phyloP scores from a whole-genome alignment of 305 asterid species.

The Fraxinus greggii region DNA sequence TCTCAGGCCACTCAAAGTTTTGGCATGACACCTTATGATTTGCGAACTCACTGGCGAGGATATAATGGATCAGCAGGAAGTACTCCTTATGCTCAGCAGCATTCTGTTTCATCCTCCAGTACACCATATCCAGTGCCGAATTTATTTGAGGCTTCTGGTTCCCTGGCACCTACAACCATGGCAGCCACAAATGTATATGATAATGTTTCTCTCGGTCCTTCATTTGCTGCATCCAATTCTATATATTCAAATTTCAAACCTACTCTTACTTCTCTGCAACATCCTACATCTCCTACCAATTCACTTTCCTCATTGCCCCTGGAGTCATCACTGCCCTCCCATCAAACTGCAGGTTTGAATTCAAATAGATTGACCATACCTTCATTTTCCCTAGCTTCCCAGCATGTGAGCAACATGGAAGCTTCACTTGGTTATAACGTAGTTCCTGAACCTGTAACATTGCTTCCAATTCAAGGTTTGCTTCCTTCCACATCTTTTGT shows the following conservation, averaged over 20 bases:
- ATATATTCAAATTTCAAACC: slow-evolving; percentile 25
- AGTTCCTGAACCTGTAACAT: slow-evolving; percentile 31
- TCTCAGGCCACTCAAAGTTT: slow-evolving; percentile 30
- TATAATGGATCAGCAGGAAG: slow-evolving; percentile 36
- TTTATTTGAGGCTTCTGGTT: slow-evolving; percentile 28
- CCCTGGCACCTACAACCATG: slow-evolving; percentile 30
- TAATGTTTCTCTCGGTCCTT: slow-evolving; percentile 30
- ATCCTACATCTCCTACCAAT: slow-evolving; percentile 27
- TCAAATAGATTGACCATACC: slow-evolving; percentile 39
- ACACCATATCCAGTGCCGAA: slow-evolving; percentile 31
- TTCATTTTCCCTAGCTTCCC: slow-evolving; percentile 38
- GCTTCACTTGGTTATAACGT: slow-evolving; percentile 34
- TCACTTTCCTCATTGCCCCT: slow-evolving; percentile 24
- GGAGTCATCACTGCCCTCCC: slow-evolving; percentile 36
- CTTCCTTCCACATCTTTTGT: slow-evolving; percentile 37
- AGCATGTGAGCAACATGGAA: slow-evolving; percentile 37
- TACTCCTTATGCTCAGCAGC: slow-evolving; percentile 35
- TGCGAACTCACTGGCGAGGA: slow-evolving; percentile 44
- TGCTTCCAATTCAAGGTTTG: slow-evolving; percentile 34
- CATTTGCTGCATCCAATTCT: slow-evolving; percentile 37
- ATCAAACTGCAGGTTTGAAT: slow-evolving; percentile 32
- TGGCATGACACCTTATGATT: slow-evolving; percentile 40
- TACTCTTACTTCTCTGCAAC: slow-evolving; percentile 34
- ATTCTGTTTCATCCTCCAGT: slow-evolving; percentile 33
- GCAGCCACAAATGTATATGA: slow-evolving; percentile 29